Evolutionary conservation across 331 rosid species (phyloP), one percentile per base, ranked within the genome.

Genomic region (Spiraea crenata): DNA sequence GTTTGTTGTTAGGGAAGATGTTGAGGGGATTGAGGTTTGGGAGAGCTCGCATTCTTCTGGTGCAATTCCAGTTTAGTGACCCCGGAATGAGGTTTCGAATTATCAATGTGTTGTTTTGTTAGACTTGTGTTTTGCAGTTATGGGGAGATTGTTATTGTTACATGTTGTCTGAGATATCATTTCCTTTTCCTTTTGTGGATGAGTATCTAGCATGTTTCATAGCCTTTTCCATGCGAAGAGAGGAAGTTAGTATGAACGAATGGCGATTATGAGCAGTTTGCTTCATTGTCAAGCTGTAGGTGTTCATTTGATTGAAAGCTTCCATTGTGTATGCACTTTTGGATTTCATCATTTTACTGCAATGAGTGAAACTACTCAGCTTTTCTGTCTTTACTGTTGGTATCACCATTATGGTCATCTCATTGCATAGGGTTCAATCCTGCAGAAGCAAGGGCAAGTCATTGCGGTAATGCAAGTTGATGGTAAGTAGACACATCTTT

Each of bases 11-110:
- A 84, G 97, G 57, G 91, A 91, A 82, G 77, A 77, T 68, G 88
- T 81, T 16, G 96, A 92, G 77, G 98, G 98, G 6, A 77, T 90
- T 83, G 96, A 93, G 78, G 98, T 93, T 3, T 93, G 97, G 98
- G 93, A 93, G 80, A 88, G 88, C 55, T 90, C 96, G 20, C 54
- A 58, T 76, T 86, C 87, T 72, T 74, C 96, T 45, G 79, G 76
- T 31, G 81, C 70, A 9, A 62, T 81, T 74, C 74, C 87, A 13
- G 79, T 80, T 75, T 79, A 65, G 71, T 86, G 83, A 92, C 46
- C 41, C 38, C 39, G 11, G 34, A 31, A 37, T 3, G 25, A 12
- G 52, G 64, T 40, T 69, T 4, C 42, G 17, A 55, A 69, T n/a
- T 54, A 6, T 37, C 10, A 25, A 3, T 35, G 59, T 37, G 56